Percentiles rank a stretch among this genome's conserved stretches.
phyloP scores from a whole-genome alignment of 495 filamentous ascomycete species.

The Aspergillus olivimuriae region DNA sequence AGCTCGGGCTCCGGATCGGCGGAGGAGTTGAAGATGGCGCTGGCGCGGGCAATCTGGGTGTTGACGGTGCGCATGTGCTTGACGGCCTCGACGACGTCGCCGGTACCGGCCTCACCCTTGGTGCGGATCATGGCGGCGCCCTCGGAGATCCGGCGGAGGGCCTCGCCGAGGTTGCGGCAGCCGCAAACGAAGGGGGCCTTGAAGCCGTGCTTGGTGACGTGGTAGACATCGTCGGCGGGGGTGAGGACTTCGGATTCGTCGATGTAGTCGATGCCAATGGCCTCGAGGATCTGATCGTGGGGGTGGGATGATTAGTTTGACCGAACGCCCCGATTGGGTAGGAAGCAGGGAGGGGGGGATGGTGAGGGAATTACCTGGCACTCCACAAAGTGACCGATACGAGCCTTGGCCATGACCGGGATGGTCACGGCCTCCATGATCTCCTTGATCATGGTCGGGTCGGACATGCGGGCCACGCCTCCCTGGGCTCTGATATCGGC shows the following conservation, averaged over 20 bases:
- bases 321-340: too few relatives aligned
- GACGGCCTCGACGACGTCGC: slow-evolving; percentile 95
- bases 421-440: slow-evolving; percentile 98
- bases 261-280: slow-evolving; percentile 93
- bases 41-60: slow-evolving; percentile 70
- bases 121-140: slow-evolving; percentile 98
- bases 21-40: slow-evolving; percentile 51
- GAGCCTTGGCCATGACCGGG: slow-evolving; percentile 98
- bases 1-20: slow-evolving; percentile 67
- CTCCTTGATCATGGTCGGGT: slow-evolving; percentile 90
- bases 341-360: not conserved
- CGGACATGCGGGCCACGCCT: slow-evolving; percentile 95
- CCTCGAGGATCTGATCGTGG: slow-evolving; percentile 79
- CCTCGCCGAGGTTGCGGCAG: slow-evolving; percentile 92
- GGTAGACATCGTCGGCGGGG: slow-evolving; percentile 82
- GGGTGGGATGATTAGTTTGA: slow-evolving; percentile 6
- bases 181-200: slow-evolving; percentile 92
- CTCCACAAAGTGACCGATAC: slow-evolving; percentile 97
- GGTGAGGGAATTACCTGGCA: slow-evolving; percentile 59
- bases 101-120: slow-evolving; percentile 97
- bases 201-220: slow-evolving; percentile 85
- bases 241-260: slow-evolving; percentile 97
- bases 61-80: slow-evolving; percentile 92
- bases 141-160: slow-evolving; percentile 83
- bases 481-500: slow-evolving; percentile 91